Evolutionary conservation across 1,284 basidiomycete genomes (phyloP).

Genomic region (Boletellus deceptivus): DNA sequence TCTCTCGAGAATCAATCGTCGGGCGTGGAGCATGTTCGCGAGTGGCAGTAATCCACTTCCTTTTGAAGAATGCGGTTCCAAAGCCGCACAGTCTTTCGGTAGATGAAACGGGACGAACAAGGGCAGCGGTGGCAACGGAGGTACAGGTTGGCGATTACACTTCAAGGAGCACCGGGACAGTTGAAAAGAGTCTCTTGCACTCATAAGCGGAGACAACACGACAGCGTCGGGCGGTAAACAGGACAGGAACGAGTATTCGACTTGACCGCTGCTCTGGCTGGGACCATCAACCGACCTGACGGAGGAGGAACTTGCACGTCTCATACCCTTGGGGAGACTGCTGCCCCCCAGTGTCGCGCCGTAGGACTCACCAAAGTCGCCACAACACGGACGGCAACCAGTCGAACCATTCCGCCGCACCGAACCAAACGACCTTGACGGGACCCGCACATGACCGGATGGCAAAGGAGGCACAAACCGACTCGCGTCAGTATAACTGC

Average conservation of each 20-base stretch:
- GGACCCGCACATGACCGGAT: not conserved
- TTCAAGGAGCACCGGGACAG: slow-evolving; percentile 17
- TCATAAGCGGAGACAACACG: slow-evolving; percentile 22
- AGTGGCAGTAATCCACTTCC: slow-evolving; percentile 11
- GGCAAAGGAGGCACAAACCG: not conserved
- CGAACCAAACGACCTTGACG: not conserved
- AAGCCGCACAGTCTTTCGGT: not conserved
- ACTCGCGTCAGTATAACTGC: slow-evolving; percentile 6
- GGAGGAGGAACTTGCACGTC: slow-evolving; percentile 24
- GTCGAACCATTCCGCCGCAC: not conserved
- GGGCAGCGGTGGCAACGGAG: slow-evolving; percentile 24
- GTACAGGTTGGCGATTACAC: slow-evolving; percentile 12
- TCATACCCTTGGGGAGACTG: not conserved
- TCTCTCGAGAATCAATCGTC: not conserved
- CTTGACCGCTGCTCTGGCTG: slow-evolving; percentile 12
- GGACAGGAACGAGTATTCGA: slow-evolving; percentile 27
- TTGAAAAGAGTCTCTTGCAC: slow-evolving; percentile 31
- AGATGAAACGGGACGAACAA: slow-evolving; percentile 9
- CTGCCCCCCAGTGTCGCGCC: not conserved
- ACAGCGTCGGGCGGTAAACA: slow-evolving; percentile 18
- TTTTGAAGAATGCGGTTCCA: not conserved
- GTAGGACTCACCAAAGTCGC: slow-evolving; percentile 11
- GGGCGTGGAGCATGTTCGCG: slow-evolving; percentile 4
- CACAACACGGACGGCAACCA: not conserved
- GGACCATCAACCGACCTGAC: slow-evolving; percentile 25